Base-by-base conservation (phyloP, 2,329 filamentous ascomycete genomes). In the Colletotrichum spinosum region DNA sequence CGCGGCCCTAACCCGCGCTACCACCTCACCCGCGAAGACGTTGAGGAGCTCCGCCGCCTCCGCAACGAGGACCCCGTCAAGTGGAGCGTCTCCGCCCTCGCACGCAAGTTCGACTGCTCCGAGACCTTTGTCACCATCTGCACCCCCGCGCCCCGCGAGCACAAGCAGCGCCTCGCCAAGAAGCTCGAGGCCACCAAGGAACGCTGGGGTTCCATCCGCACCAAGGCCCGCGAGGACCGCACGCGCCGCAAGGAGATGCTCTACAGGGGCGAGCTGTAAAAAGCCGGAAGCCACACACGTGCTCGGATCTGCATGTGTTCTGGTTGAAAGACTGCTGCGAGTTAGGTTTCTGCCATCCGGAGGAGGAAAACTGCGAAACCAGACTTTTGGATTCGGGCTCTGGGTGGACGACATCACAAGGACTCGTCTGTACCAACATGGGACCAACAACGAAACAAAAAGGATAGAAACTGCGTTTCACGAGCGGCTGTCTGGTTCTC, bases 31-130 rank as follows among this genome's bases (percentile, higher is more conserved):
- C 76, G 78, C 51, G 80, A 81, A 66, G 82, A 90, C 67, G 84
- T 91, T 53, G 80, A 80, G 53, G 87, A 89, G 80, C 90, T 90
- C 73, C 84, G 86, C 62, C 75, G 77, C 54, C 79, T 90, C 73
- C 81, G 87, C 55, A 73, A 72, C 33, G 74, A 79, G 48, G 84
- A 90, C 71, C 87, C 88, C 1, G 73, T 80, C 34, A 77, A 73
- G 56, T 89, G 88, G 87, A 86, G 80, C 67, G 84, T 88, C 49
- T 72, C 73, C 42, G 78, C 76, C 52, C 81, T 90, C 38, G 84
- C 87, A 6, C 74, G 87, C 62, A 70, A 78, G 13, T 63, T 69
- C 0, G 80, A 86, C 68, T 84, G 83, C 1, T 82, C 80, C 0
- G 83, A 86, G 59, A 72, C 82, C 1, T 71, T 86, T 0, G 78